phyloP scores from a whole-genome alignment of 2,329 filamentous ascomycete genomes.

The Beauveria sp. region DNA sequence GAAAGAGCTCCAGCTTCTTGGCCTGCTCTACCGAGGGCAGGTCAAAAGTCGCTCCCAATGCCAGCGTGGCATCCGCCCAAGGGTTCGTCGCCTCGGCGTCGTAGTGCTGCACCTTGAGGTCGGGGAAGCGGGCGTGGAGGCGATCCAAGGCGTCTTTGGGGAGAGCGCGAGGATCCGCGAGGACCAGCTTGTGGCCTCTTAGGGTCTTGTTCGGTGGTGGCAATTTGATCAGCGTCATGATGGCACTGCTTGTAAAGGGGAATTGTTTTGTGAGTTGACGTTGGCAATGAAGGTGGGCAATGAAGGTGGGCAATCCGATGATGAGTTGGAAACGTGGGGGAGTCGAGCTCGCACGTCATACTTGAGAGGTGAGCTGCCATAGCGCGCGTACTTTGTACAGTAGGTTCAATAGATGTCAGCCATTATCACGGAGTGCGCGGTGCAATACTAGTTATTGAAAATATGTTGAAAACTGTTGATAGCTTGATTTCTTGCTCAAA shows the following conservation, averaged over 20 bases:
- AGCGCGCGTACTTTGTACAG: too few relatives aligned
- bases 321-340: background rate
- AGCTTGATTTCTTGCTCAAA: too few relatives aligned
- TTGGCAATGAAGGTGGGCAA: background rate
- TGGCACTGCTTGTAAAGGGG: conserved; percentile 6
- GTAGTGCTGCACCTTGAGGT: conserved; percentile 31
- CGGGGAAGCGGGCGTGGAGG: conserved; percentile 34
- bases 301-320: background rate
- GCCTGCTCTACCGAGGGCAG: conserved; percentile 36
- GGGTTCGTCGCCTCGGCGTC: conserved; percentile 19
- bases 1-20: conserved; percentile 43
- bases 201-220: conserved; percentile 28
- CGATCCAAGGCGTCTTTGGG: conserved; percentile 27
- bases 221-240: background rate
- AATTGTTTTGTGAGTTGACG: background rate
- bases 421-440: too few relatives aligned
- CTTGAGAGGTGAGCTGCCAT: too few relatives aligned
- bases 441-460: too few relatives aligned
- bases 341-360: background rate
- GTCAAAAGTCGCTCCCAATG: conserved; percentile 32
- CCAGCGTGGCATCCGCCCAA: conserved; percentile 42
- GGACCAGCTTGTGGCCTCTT: conserved; percentile 41
- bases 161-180: conserved; percentile 27
- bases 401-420: too few relatives aligned
- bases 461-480: too few relatives aligned